Evolutionary conservation across 768 basidiomycete species (phyloP), one percentile per base, ranked within the genome.

Genomic region (Epithele typhae): DNA sequence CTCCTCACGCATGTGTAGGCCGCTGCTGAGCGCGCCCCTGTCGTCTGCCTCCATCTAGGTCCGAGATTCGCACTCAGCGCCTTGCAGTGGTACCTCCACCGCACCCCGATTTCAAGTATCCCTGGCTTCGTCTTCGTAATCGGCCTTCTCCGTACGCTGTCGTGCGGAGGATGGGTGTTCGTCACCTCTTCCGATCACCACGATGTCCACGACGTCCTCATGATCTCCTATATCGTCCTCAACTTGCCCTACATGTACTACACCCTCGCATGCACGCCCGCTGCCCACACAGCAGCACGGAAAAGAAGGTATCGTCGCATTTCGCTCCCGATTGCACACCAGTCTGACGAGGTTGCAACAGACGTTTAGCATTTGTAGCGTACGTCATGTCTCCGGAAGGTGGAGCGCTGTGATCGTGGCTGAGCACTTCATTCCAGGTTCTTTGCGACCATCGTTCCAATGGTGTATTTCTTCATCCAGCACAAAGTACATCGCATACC

Each of bases 91-190:
- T 75, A 77, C 49, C 67, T 85, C 42, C 71, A 79, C 38, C 70
- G 74, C 37, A 64, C 72, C 0, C 51, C 63, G 6, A 52, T 59
- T 6, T 75, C 78, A 5, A 63, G 52, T 39, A 67, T 78, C 10
- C 72, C 83, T 0, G 57, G 40, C 39, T 53, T 82, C 39, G 68
- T 91, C 17, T 75, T 84, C 27, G 54, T 79, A 8, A 67, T 73
- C 32, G 90, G 90, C 0, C 52, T 91, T 18, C 60, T 87, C 15
- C 73, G 92, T 48, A 92, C 92, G 0, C 63, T 94, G 25, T 74
- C 79, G 3, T 94, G 92, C 57, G 92, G 89, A 25, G 91, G 92
- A 22, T 95, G 92, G 92, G 89, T 93, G 23, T 95, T 82, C 57
- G 81, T 94, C 58, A 93, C 92, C 0, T 88, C 87, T 2, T 79